Conservation (phyloP, 257 asterid genomes). For the Paulownia fortunei region DNA sequence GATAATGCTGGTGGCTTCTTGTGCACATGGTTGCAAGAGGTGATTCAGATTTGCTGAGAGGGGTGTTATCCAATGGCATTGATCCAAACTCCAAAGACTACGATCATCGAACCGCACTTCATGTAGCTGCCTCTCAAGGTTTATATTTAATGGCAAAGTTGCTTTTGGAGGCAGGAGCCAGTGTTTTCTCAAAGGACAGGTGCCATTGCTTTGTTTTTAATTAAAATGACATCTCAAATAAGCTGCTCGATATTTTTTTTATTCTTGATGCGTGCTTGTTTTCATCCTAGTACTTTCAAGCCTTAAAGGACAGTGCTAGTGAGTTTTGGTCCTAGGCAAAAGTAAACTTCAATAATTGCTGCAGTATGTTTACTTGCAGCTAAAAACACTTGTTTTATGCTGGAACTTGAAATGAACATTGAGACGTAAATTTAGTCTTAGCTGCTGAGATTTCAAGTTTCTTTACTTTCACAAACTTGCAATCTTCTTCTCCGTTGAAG, state of each 20-base stretch:
- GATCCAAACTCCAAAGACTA: conserved; percentile 81
- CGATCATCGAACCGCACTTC: conserved; percentile 87
- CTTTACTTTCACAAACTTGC: no score
- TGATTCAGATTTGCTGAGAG: conserved; percentile 74
- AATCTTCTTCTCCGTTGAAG: no score
- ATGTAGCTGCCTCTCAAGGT: conserved; percentile 84
- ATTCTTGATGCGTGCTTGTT: neutral
- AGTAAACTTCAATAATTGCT: no score
- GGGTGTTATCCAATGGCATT: conserved; percentile 65
- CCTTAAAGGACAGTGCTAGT: no score
- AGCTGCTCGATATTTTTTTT: neutral
- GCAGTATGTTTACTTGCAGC: no score
- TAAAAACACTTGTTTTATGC: no score
- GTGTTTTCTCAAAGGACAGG: conserved; percentile 85
- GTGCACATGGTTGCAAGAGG: conserved; percentile 75
- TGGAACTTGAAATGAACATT: no score
- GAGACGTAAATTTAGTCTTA: no score
- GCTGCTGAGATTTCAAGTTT: no score
- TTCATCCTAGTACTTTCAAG: no score
- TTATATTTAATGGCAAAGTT: conserved; percentile 69
- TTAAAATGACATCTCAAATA: neutral
- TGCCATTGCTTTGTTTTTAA: neutral
- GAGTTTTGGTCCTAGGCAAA: no score
- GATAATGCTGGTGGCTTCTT: conserved; percentile 71
- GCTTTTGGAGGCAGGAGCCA: conserved; percentile 91